A percentile compares a stretch with the other conserved stretches of the same genome.
These are phyloP conservation scores for Xerocomus amazonicus DNA, from an alignment of 1,284 basidiomycete species.

Conservation along the genomic window DNA sequence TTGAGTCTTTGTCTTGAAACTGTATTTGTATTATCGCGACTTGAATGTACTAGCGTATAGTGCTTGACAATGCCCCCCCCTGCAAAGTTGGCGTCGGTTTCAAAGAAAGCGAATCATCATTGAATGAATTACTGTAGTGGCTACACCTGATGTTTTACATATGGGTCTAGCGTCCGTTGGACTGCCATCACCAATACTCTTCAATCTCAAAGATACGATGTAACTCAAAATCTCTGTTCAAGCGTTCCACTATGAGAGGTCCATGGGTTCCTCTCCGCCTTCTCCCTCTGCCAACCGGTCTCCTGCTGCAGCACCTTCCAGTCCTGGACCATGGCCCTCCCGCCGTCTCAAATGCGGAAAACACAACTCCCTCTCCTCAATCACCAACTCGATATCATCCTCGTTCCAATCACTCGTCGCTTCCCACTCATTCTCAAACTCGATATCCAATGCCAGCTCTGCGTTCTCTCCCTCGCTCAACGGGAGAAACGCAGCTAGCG, in stretches of 20 bases:
- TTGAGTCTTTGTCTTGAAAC: no score
- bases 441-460: constrained; percentile 25
- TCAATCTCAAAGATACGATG: no score
- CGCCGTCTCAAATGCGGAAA: constrained; percentile 37
- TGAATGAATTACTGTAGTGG: no score
- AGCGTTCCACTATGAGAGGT: constrained; percentile 37
- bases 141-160: no score
- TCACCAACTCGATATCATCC: constrained; percentile 75
- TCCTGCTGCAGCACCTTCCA: background rate
- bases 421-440: constrained; percentile 93
- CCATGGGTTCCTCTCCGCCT: constrained; percentile 51
- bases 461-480: constrained; percentile 32
- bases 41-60: no score
- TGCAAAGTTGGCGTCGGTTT: no score
- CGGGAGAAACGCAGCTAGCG: constrained; percentile 23
- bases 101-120: no score
- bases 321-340: background rate
- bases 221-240: no score
- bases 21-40: no score
- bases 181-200: no score
- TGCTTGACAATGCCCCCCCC: no score
- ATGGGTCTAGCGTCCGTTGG: no score
- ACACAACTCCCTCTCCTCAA: constrained; percentile 66
- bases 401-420: constrained; percentile 84
- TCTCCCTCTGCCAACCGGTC: constrained; percentile 27